These are phyloP conservation scores for Sungouiozyma ichnusensis DNA, from an alignment of 805 yeast genomes.

Conservation along the genomic window DNA sequence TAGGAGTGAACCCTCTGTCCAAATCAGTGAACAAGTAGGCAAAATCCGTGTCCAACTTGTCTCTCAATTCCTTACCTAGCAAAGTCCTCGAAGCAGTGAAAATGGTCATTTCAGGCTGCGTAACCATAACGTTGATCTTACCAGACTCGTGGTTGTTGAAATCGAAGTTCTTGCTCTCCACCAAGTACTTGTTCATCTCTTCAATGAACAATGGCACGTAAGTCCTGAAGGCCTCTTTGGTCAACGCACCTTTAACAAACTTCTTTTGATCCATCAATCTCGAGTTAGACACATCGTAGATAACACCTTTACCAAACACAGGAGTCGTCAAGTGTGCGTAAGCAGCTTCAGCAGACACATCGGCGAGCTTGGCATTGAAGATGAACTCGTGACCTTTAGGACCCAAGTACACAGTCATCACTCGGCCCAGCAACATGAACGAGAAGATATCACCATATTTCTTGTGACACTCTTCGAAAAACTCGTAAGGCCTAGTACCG, in stretches of 20 bases:
- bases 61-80: slow-evolving; percentile 86
- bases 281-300: slow-evolving; percentile 90
- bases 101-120: slow-evolving; percentile 92
- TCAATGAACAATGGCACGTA: slow-evolving; percentile 84
- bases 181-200: slow-evolving; percentile 63
- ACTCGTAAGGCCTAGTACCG: slow-evolving; percentile 90
- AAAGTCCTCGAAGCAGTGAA: slow-evolving; percentile 91
- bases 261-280: slow-evolving; percentile 97
- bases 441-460: slow-evolving; percentile 92
- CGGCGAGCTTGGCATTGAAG: slow-evolving; percentile 77
- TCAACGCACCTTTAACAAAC: slow-evolving; percentile 83
- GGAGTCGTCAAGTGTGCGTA: slow-evolving; percentile 98
- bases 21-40: slow-evolving; percentile 82
- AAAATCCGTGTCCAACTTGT: slow-evolving; percentile 67
- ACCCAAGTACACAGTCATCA: slow-evolving; percentile 92
- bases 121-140: slow-evolving; percentile 55
- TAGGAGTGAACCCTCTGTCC: slow-evolving; percentile 93
- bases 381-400: slow-evolving; percentile 97
- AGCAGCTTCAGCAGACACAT: slow-evolving; percentile 94
- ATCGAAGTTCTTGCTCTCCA: slow-evolving; percentile 39
- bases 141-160: slow-evolving; percentile 34
- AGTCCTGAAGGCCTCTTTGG: slow-evolving; percentile 68
- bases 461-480: slow-evolving; percentile 65
- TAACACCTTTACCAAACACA: slow-evolving; percentile 94
- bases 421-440: slow-evolving; percentile 77